phyloP scores from a whole-genome alignment of 805 yeast genomes.

The Myxozyma nipponensis region DNA sequence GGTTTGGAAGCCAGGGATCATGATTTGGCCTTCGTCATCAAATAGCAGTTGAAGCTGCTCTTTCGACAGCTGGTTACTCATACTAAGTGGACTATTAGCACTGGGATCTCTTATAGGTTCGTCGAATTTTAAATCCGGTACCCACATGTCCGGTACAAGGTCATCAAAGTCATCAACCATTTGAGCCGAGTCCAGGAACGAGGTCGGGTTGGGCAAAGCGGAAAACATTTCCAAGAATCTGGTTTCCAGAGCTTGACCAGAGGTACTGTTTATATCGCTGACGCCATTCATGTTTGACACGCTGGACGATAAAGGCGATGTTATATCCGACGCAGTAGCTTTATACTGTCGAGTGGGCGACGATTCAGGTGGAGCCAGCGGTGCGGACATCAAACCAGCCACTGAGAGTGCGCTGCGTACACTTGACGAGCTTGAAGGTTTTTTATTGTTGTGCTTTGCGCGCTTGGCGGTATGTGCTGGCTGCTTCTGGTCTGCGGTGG shows the following conservation, averaged over 20 bases:
- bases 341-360: no score
- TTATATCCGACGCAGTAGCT: not conserved
- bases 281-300: not conserved
- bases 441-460: not conserved
- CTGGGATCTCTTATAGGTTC: not conserved
- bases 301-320: not conserved
- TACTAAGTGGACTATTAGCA: not conserved
- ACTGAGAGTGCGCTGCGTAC: slow-evolving; percentile 1
- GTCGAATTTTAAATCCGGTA: slow-evolving; percentile 18
- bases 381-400: not conserved
- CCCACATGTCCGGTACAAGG: slow-evolving; percentile 9
- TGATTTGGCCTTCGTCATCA: slow-evolving; percentile 1
- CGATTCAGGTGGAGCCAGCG: not conserved
- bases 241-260: slow-evolving; percentile 27
- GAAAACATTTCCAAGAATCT: slow-evolving; percentile 36
- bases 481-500: not conserved
- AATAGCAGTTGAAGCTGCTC: not conserved
- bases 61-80: not conserved
- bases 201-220: slow-evolving; percentile 36
- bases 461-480: not conserved
- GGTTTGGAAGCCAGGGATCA: slow-evolving; percentile 12
- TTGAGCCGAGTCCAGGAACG: slow-evolving; percentile 35
- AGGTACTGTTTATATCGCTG: not conserved
- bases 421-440: not conserved
- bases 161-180: slow-evolving; percentile 30